Evolutionary conservation across 1,284 basidiomycete genomes (phyloP), one percentile per base, ranked within the genome.

Genomic region (Rhodofomes roseus): DNA sequence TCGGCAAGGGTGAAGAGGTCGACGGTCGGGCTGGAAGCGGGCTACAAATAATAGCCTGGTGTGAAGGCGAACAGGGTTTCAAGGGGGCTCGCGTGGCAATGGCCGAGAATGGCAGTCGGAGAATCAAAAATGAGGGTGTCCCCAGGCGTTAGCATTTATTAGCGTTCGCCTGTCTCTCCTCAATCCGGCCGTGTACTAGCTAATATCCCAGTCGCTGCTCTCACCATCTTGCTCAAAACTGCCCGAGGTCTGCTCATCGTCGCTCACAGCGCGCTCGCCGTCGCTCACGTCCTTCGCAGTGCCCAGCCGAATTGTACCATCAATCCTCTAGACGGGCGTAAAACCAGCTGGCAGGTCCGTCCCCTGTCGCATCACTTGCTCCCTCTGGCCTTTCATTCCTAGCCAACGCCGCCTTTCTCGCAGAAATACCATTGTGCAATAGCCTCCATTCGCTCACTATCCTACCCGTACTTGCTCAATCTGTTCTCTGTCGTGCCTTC

Each of bases 311-410:
- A 78, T 82, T 90, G 89, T 90, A 73, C 71, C 84, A 89, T 79
- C 85, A 89, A 81, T 84, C 83, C 79, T 86, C n/a, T n/a, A 87
- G 86, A 89, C 85, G 80, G 85, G 83, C 85, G 82, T 81, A 83
- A 84, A 84, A 83, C 80, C 80, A 79, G 79, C 81, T 85, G 82
- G 77, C 81, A 87, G 85, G 88, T 86, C 50, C 14, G 48, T 51
- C 48, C 34, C 48, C 48, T 74, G 67, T 60, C 64, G 55, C 60
- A 18, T 54, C 51, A 55, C 43, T 54, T 58, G 31, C 58, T 46
- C 55, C 65, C 67, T 70, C n/a, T 60, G 62, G 70, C 60, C 57
- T 56, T 53, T 50, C 52, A 36, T 57, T 34, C 61, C 44, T 34
- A 12, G 31, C 23, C 59, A 46, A 58, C 44, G 48, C 55, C 55